Base-by-base conservation (phyloP, 352 stramenopile genomes). In the Phytophthora pluvialis region DNA sequence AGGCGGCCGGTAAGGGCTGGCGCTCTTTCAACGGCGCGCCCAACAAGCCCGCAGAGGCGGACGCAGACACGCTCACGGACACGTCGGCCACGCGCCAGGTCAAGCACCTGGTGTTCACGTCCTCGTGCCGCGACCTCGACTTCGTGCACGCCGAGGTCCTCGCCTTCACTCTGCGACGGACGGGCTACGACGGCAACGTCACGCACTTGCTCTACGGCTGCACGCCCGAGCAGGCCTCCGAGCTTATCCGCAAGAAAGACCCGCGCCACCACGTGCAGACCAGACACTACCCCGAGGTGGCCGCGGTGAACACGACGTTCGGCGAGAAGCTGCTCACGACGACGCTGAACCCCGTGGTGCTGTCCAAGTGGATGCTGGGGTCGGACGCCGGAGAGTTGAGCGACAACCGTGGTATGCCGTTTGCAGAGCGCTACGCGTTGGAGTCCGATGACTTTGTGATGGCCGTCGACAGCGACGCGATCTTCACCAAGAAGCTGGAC, bases 401-500 rank as follows among this genome's bases (percentile, higher is more conserved):
- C 44, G 55, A 60, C 10, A 64, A 50, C 12, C 55, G 43, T 12
- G 16, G 31, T 10, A 59, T 70, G 26, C 21, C 58, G 4, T 76
- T 79, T 32, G 42, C 64, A 42, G 66, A 88, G 51, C 60, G 68
- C 10, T 79, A 78, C 45, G 60, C 46, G 0, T 49, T 90, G 13
- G 48, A 65, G 12, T 62, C 75, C 28, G 76, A 90, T 43, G 84
- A 91, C 44, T 92, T 87, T 49, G 64, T 95, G 44, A 90, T 92
- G 80, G 64, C 90, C 10, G 80, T 93, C 1, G 87, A 95, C 56
- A 90, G 72, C 61, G 85, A 95, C 63, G 80, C 85, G 21, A 81
- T 94, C 57, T 93, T 95, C 56, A 91, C 83, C 42, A 92, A 93
- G 70, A 81, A 86, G 21, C 9, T 91, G 12, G 85, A 94, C 54